Evolutionary conservation across 73 alveolate species (phyloP).

Genomic region (Blepharisma stoltei): DNA sequence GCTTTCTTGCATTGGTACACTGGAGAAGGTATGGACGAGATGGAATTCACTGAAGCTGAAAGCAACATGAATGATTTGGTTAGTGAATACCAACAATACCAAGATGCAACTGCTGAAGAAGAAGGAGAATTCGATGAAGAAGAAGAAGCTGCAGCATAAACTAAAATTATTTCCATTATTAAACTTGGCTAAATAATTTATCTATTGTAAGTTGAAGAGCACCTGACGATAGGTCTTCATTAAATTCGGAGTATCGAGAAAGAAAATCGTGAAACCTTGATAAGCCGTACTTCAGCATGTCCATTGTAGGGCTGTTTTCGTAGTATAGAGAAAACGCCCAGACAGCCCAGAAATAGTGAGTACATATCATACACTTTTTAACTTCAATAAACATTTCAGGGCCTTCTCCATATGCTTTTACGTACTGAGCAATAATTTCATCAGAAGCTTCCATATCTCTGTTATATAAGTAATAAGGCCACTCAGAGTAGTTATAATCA

Average conservation of each 20-base stretch:
- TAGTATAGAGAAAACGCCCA: slow-evolving; percentile 20
- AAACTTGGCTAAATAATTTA: no score
- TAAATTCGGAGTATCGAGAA: no score
- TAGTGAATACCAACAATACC: slow-evolving; percentile 73
- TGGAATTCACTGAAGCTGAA: slow-evolving; percentile 82
- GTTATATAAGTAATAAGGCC: not conserved
- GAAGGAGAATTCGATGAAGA: slow-evolving; percentile 81
- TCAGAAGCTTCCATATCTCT: not conserved
- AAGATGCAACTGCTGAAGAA: slow-evolving; percentile 77
- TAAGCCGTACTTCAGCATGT: slow-evolving; percentile 1
- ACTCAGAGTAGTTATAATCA: slow-evolving; percentile 13
- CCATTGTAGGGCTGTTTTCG: not conserved
- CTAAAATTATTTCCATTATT: no score
- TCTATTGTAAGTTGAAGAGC: no score
- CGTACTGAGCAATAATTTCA: slow-evolving; percentile 5
- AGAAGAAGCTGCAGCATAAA: slow-evolving; percentile 50
- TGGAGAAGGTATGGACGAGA: slow-evolving; percentile 79
- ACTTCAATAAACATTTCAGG: slow-evolving; percentile 9
- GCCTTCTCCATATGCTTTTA: slow-evolving; percentile 29
- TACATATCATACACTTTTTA: slow-evolving; percentile 11
- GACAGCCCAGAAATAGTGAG: slow-evolving; percentile 20
- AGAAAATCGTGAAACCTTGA: slow-evolving; percentile 15
- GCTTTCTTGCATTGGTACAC: slow-evolving; percentile 63
- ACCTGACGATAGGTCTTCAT: no score
- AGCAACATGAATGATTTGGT: slow-evolving; percentile 66